phyloP scores from a whole-genome alignment of 306 rosid genomes.

The Cucumis cinereus region DNA sequence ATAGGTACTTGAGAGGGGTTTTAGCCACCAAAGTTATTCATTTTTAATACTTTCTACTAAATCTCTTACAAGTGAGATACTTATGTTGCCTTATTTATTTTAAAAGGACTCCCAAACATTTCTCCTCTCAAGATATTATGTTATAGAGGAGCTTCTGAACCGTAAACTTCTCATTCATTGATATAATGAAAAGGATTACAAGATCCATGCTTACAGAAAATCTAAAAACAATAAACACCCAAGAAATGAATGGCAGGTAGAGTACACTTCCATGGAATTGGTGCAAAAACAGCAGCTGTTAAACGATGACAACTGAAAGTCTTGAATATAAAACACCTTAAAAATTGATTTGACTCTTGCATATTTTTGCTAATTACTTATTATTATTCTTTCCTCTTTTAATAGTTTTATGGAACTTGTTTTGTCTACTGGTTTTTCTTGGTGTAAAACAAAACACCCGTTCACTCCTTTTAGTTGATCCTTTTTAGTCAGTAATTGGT shows the following conservation, averaged over 20 bases:
- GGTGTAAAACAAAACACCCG: too few relatives aligned
- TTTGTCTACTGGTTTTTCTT: too few relatives aligned
- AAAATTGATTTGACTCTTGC: background rate
- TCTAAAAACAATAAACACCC: background rate
- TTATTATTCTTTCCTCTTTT: too few relatives aligned
- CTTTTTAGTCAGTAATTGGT: too few relatives aligned
- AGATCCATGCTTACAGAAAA: background rate
- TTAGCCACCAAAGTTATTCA: background rate
- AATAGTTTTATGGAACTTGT: too few relatives aligned
- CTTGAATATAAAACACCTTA: background rate
- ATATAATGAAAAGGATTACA: too few relatives aligned
- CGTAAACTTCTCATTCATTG: background rate
- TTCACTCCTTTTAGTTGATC: too few relatives aligned
- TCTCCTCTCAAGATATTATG: background rate
- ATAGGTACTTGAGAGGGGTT: background rate
- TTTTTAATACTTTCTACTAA: background rate
- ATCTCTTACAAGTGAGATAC: background rate
- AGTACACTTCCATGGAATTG: background rate
- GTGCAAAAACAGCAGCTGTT: background rate
- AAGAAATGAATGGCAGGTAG: background rate
- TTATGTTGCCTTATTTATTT: background rate
- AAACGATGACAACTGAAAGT: background rate
- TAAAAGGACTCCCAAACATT: background rate
- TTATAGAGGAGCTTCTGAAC: background rate
- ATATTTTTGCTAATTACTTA: too few relatives aligned